phyloP scores from a whole-genome alignment of 257 asterid species.

The Plantago elongata region DNA sequence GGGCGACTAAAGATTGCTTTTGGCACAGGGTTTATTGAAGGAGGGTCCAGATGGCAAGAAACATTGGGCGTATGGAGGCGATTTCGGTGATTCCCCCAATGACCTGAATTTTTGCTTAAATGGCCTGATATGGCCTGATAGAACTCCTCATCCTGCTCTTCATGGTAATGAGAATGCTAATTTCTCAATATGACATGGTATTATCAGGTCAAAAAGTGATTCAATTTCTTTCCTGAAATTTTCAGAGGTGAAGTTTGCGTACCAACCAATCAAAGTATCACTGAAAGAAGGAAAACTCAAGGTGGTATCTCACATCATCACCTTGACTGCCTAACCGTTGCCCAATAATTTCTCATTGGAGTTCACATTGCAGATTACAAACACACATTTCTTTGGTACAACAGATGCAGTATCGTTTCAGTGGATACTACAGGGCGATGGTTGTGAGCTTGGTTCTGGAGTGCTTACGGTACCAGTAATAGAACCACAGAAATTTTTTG shows the following conservation, averaged over 20 bases:
- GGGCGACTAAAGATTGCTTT: background rate
- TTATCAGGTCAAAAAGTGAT: conserved; percentile 2
- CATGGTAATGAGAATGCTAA: conserved; percentile 44
- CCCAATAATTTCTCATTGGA: conserved; percentile 13
- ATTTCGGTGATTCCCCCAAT: conserved; percentile 86
- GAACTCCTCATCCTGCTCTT: conserved; percentile 93
- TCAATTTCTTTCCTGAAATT: conserved; percentile 10
- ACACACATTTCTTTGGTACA: conserved; percentile 72
- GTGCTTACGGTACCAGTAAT: conserved; percentile 46
- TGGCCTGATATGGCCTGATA: conserved; percentile 92
- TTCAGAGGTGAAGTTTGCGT: conserved; percentile 85
- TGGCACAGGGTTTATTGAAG: conserved; percentile 62
- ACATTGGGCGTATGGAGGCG: conserved; percentile 98
- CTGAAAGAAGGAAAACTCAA: conserved; percentile 54
- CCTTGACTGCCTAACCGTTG: conserved; percentile 4
- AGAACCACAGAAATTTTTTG: conserved; percentile 53
- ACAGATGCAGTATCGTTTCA: conserved; percentile 64
- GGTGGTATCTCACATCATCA: conserved; percentile 40
- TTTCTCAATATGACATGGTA: conserved; percentile 10
- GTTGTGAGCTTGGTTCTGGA: conserved; percentile 69
- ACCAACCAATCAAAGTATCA: conserved; percentile 89
- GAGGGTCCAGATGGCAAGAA: conserved; percentile 62
- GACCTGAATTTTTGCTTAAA: conserved; percentile 90
- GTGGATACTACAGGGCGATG: conserved; percentile 77
- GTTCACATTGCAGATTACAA: conserved; percentile 53